Conservation (phyloP, 176 grass and related monocot genomes). For the Zea mays region Zm-B73-REFERENCE-NAM-5.0 NC_050096.1:15194501-15195000, state of each 20-base stretch:
- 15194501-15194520: constrained; percentile 32
- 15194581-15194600: constrained; percentile 9
- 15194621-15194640: not conserved
- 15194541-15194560: not conserved
- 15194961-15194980: not conserved
- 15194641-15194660: constrained; percentile 52
- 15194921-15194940: constrained; percentile 1
- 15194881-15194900: constrained; percentile 55
- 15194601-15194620: not conserved
- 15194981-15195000: constrained; percentile 81
- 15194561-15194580: not conserved
- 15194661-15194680: constrained; percentile 29
- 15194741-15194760: constrained; percentile 33
- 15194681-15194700: constrained; percentile 38
- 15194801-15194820: not conserved
- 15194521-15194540: not conserved
- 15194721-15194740: not conserved
- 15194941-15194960: not conserved
- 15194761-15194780: constrained; percentile 3
- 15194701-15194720: constrained; percentile 34
- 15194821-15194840: constrained; percentile 9
- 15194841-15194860: constrained; percentile 11
- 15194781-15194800: not conserved
- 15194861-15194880: constrained; percentile 42
- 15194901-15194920: constrained; percentile 28